Evolutionary conservation across 108 stramenopile genomes (phyloP), one percentile per base, ranked within the genome.

Genomic region (Aurantiochytrium sp.): DNA sequence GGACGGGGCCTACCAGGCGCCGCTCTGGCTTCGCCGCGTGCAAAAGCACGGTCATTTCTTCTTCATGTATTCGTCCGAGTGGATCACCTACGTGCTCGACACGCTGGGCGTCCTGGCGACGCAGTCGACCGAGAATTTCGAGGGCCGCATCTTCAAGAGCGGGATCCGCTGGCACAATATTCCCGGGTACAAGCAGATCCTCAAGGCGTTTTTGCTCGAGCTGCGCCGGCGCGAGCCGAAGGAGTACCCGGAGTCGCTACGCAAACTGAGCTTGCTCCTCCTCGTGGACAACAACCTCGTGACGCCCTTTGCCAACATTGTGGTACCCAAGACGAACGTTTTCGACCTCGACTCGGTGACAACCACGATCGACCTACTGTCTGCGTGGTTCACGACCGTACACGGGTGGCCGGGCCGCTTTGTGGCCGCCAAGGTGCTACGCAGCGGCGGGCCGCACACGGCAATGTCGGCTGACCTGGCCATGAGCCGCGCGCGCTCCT

Each of bases 1-100:
- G 45, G 45, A 81, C 45, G 73, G 73, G 36, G 24, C 10, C 24
- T 81, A 48, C 39, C 39, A 48, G 27, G 73, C 73, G 39, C 73
- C 73, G 45, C n/a, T 81, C 24, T 81, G 73, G 73, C 73, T 81
- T 22, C 73, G 73, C 6, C 73, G 73, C n/a, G 45, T 81, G 39
- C 73, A 81, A 81, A 81, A 81, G 73, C 73, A 81, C 24, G 73
- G 73, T 6, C 73, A 81, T 24, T 81, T 81, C 39, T 81, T 81
- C 73, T 81, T 81, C 45, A 41, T 81, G 73, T 48, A 48, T 17
- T 41, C 73, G 6, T 48, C 42, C 19, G 73, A 81, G 45, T 81
- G 73, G 73, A 48, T 81, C 6, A 48, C 73, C n/a, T 81, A 81
- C 39, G 73, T 81, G n/a, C 73, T 81, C 19, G 39, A 41, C 73